Conservation (phyloP, 2,329 filamentous ascomycete species). For the Fusarium beomiforme region DNA sequence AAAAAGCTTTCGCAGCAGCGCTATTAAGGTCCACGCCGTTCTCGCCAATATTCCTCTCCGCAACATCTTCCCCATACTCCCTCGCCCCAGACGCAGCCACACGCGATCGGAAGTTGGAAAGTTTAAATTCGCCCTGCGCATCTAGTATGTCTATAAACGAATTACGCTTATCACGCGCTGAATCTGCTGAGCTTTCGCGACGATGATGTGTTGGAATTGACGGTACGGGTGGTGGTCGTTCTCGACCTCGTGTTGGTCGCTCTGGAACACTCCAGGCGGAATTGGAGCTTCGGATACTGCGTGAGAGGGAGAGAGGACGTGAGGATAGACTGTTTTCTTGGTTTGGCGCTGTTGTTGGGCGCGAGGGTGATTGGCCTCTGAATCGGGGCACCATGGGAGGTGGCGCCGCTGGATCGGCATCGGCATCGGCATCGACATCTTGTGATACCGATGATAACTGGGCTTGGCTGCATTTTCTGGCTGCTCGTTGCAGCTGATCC, state of each 20-base stretch:
- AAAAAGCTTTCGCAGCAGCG: slow-evolving; percentile 49
- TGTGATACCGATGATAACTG: slow-evolving; percentile 27
- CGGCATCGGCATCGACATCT: not conserved
- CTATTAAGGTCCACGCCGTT: slow-evolving; percentile 49
- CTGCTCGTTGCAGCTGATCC: slow-evolving; percentile 41
- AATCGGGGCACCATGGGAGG: slow-evolving; percentile 33
- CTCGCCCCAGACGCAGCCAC: slow-evolving; percentile 61
- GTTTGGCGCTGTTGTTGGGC: slow-evolving; percentile 39
- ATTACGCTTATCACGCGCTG: slow-evolving; percentile 12
- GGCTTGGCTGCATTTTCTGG: slow-evolving; percentile 40
- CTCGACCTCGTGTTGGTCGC: slow-evolving; percentile 11
- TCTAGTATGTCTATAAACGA: slow-evolving; percentile 64
- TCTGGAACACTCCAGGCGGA: slow-evolving; percentile 31
- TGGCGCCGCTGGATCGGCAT: slow-evolving; percentile 15
- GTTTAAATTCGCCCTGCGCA: slow-evolving; percentile 63
- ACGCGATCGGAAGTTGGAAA: slow-evolving; percentile 59
- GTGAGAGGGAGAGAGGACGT: slow-evolving; percentile 28
- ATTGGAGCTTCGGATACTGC: slow-evolving; percentile 33
- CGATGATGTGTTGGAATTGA: slow-evolving; percentile 35
- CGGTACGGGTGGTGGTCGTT: slow-evolving; percentile 36
- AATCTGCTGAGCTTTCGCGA: slow-evolving; percentile 33
- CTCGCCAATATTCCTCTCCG: slow-evolving; percentile 65
- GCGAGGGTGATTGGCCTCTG: slow-evolving; percentile 7
- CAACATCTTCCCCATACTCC: slow-evolving; percentile 72
- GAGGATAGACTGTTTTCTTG: slow-evolving; percentile 3